A percentile compares a stretch with the other conserved stretches of the same genome.
Conservation (phyloP, 2,329 filamentous ascomycete genomes). For the Cladosporium colombiae region DNA sequence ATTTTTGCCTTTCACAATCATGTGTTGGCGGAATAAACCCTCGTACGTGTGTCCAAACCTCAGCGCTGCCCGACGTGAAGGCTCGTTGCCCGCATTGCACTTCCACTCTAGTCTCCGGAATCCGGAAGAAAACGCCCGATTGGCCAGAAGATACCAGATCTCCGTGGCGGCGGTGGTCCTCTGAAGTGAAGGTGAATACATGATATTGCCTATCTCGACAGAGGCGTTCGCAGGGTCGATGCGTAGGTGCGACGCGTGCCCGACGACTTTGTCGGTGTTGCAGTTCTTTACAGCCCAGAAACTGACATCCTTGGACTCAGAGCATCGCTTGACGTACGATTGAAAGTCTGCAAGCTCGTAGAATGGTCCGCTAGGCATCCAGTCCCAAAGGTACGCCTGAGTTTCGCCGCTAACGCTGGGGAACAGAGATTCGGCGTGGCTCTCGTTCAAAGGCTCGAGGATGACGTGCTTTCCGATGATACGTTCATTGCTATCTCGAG, state of each 20-base stretch:
- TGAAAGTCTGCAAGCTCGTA: conserved; percentile 23
- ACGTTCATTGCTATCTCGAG: conserved; percentile 9
- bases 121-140: conserved; percentile 52
- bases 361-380: conserved; percentile 44
- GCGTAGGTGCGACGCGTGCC: conserved; percentile 47
- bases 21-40: conserved; percentile 62
- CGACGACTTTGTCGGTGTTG: conserved; percentile 36
- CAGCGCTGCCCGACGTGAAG: conserved; percentile 56
- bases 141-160: conserved; percentile 56
- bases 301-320: conserved; percentile 39
- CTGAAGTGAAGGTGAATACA: conserved; percentile 54
- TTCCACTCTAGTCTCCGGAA: conserved; percentile 67
- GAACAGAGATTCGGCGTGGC: conserved; percentile 23
- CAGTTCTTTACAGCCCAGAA: conserved; percentile 46
- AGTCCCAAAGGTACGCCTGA: conserved; percentile 43
- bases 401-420: conserved; percentile 21
- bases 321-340: conserved; percentile 32
- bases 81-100: conserved; percentile 57
- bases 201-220: conserved; percentile 60
- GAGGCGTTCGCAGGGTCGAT: conserved; percentile 51
- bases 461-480: conserved; percentile 22
- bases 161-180: conserved; percentile 60
- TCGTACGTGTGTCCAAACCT: conserved; percentile 62
- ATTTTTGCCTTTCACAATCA: conserved; percentile 58
- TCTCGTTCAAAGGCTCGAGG: conserved; percentile 19